A percentile compares a stretch with the other conserved stretches of the same genome.
Conservation (phyloP, 2,329 filamentous ascomycete species). For the Achaetomium macrosporum region DNA sequence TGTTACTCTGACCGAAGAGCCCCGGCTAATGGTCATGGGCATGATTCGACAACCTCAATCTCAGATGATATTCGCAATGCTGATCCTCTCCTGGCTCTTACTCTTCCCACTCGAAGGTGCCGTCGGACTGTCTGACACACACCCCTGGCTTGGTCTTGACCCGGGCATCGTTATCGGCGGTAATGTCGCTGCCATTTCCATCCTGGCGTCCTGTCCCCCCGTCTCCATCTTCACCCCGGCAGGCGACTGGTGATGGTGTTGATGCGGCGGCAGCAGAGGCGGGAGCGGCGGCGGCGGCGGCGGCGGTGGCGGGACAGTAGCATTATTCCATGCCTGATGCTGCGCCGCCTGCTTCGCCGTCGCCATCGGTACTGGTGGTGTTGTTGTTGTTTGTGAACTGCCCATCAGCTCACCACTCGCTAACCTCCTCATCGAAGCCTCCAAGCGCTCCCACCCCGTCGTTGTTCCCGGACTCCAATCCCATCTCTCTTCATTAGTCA, state of each 20-base stretch:
- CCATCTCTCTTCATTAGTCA: constrained; percentile 51
- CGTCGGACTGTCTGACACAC: constrained; percentile 26
- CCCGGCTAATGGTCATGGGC: too few relatives aligned
- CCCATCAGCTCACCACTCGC: constrained; percentile 24
- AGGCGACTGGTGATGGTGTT: constrained; percentile 1
- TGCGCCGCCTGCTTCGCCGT: neutral
- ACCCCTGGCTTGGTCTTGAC: constrained; percentile 21
- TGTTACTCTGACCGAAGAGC: too few relatives aligned
- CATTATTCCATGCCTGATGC: neutral
- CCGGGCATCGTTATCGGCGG: constrained; percentile 4
- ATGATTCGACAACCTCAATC: neutral
- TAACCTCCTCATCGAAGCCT: constrained; percentile 55
- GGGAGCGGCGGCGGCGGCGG: constrained; percentile 1
- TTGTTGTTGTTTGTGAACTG: constrained; percentile 17
- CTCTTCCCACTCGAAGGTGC: constrained; percentile 27
- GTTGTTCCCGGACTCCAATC: constrained; percentile 57
- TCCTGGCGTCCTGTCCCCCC: constrained; percentile 7
- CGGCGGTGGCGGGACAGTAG: neutral
- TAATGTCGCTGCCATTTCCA: constrained; percentile 11
- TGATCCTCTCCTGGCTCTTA: constrained; percentile 39
- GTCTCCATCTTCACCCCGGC: constrained; percentile 11
- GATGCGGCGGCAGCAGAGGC: neutral
- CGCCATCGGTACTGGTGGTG: neutral
- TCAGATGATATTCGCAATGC: constrained; percentile 41
- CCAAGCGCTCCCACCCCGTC: constrained; percentile 69